Evolutionary conservation across 129 eudicot species (phyloP).

Genomic region (Calendula officinalis): DNA sequence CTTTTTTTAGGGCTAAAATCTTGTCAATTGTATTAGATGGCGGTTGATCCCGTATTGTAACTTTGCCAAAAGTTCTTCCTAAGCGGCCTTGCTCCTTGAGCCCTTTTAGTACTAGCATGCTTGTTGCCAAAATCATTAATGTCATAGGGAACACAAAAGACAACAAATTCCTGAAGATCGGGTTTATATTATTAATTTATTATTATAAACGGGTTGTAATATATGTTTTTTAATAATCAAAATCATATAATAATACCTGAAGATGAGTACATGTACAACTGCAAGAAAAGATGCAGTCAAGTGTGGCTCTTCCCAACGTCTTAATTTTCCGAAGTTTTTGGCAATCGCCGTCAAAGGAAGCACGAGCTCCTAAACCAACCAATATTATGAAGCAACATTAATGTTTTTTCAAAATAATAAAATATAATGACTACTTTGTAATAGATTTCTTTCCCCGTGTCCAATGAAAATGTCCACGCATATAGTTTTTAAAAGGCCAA

Average conservation of each 20-base stretch:
- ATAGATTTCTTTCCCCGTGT: too few relatives aligned
- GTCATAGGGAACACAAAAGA: conserved; percentile 60
- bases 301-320: conserved; percentile 87
- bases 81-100: conserved; percentile 90
- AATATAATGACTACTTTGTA: too few relatives aligned
- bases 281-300: conserved; percentile 81
- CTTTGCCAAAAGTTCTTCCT: conserved; percentile 82
- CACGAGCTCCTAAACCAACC: conserved; percentile 60
- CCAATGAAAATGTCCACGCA: too few relatives aligned
- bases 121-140: conserved; percentile 61
- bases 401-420: background rate
- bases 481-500: too few relatives aligned
- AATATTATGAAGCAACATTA: conserved; percentile 9
- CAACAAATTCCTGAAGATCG: conserved; percentile 53
- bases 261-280: conserved; percentile 58
- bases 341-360: conserved; percentile 66
- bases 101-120: conserved; percentile 79
- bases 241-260: conserved; percentile 46
- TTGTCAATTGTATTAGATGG: conserved; percentile 94
- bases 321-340: conserved; percentile 58
- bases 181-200: too few relatives aligned
- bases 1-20: conserved; percentile 88
- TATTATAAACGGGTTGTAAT: too few relatives aligned
- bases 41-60: conserved; percentile 89
- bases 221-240: too few relatives aligned